These are phyloP conservation scores for Phallus indusiatus DNA, from an alignment of 768 basidiomycete species.

Conservation along the genomic window DNA sequence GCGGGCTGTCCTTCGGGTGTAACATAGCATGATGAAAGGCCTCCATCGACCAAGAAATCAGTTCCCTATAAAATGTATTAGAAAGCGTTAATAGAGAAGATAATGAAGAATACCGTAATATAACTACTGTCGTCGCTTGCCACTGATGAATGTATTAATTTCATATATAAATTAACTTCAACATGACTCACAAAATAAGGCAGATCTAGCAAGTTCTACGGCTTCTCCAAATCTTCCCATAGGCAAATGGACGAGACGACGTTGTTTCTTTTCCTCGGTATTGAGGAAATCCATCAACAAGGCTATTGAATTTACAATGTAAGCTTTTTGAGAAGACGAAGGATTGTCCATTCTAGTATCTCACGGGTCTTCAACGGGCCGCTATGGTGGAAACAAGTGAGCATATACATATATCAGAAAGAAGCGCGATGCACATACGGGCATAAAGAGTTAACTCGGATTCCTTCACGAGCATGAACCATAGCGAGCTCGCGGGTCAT, in stretches of 20 bases:
- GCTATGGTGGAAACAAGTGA: conserved; percentile 30
- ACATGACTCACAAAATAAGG: conserved; percentile 72
- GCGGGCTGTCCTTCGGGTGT: conserved; percentile 74
- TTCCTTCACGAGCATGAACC: conserved; percentile 96
- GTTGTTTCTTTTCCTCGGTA: conserved; percentile 89
- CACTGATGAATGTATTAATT: conserved; percentile 32
- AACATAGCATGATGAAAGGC: conserved; percentile 86
- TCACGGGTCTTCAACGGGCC: conserved; percentile 92
- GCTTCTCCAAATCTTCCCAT: conserved; percentile 99
- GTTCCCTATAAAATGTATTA: conserved; percentile 43
- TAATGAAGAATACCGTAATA: conserved; percentile 58
- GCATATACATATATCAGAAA: not conserved
- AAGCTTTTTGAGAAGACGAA: not conserved
- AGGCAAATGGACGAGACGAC: conserved; percentile 83
- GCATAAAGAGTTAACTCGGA: conserved; percentile 92
- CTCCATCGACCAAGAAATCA: conserved; percentile 95
- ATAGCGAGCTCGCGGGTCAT: conserved; percentile 98
- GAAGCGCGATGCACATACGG: conserved; percentile 52
- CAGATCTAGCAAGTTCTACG: conserved; percentile 86
- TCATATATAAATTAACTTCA: not conserved
- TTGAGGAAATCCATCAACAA: conserved; percentile 98
- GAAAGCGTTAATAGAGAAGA: not conserved
- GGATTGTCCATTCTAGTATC: conserved; percentile 15
- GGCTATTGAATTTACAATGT: conserved; percentile 42
- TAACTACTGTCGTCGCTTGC: conserved; percentile 96